Percentiles rank a stretch among this genome's conserved stretches.
phyloP scores from a whole-genome alignment of 2,329 filamentous ascomycete species.

The Dactylonectria macrodidyma region DNA sequence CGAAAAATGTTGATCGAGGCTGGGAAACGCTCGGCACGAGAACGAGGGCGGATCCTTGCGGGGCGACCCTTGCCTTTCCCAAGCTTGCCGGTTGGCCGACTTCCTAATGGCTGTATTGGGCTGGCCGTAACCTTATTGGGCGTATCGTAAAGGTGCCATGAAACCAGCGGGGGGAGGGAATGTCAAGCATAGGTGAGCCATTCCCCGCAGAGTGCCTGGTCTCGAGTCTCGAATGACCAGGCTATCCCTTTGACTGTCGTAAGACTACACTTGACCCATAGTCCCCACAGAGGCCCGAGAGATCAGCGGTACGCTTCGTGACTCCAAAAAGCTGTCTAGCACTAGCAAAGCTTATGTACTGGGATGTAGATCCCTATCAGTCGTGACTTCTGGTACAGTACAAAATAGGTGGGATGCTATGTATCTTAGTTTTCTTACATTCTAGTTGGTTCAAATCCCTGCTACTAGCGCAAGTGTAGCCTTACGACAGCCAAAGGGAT shows the following conservation, averaged over 20 bases:
- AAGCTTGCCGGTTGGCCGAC: conserved; percentile 29
- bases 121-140: conserved; percentile 31
- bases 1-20: conserved; percentile 38
- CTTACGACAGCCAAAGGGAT: not conserved
- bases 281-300: too few relatives aligned
- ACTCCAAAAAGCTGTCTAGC: too few relatives aligned
- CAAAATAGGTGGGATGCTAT: too few relatives aligned
- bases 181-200: conserved; percentile 34
- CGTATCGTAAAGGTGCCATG: conserved; percentile 34
- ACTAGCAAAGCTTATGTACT: too few relatives aligned
- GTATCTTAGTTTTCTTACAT: too few relatives aligned
- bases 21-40: conserved; percentile 33
- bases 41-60: conserved; percentile 39
- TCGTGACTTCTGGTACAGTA: too few relatives aligned
- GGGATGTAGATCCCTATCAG: too few relatives aligned
- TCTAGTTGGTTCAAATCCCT: too few relatives aligned
- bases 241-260: not conserved
- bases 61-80: conserved; percentile 27
- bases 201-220: conserved; percentile 27
- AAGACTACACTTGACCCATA: too few relatives aligned
- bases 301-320: too few relatives aligned
- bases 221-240: conserved; percentile 8
- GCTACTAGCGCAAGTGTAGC: too few relatives aligned
- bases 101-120: conserved; percentile 19
- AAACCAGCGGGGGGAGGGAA: conserved; percentile 35